Evolutionary conservation across 106 monocot genomes (phyloP).

Genomic region (Hemerocallis citrina): DNA sequence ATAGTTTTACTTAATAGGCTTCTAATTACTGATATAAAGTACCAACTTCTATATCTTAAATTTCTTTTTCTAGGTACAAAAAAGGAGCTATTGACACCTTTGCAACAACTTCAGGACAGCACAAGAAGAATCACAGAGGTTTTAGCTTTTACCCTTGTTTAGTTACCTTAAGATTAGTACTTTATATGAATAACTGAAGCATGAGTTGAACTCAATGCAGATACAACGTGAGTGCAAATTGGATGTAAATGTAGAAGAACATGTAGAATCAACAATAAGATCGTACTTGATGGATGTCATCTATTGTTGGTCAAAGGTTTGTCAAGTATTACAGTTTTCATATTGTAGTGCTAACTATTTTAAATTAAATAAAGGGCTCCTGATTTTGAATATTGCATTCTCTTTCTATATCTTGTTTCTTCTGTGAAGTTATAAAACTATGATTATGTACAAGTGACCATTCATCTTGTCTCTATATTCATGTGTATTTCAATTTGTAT

Average conservation of each 20-base stretch:
- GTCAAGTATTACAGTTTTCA: too few relatives aligned
- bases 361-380: not conserved
- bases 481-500: not conserved
- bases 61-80: slow-evolving; percentile 47
- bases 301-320: slow-evolving; percentile 99
- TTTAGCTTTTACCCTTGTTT: slow-evolving; percentile 1
- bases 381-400: not conserved
- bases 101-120: slow-evolving; percentile 91
- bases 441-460: not conserved
- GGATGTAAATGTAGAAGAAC: slow-evolving; percentile 93
- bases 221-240: slow-evolving; percentile 96
- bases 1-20: slow-evolving; percentile 2
- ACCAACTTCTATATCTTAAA: not conserved
- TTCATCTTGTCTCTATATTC: not conserved
- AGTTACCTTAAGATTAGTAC: slow-evolving; percentile 2
- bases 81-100: slow-evolving; percentile 80
- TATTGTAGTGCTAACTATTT: not conserved
- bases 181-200: not conserved
- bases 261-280: slow-evolving; percentile 87
- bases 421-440: not conserved
- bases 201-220: slow-evolving; percentile 27
- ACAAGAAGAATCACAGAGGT: slow-evolving; percentile 98
- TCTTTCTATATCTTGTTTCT: not conserved
- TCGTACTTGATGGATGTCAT: slow-evolving; percentile 99
- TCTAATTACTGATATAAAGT: not conserved